Percentiles rank a stretch among this genome's conserved stretches.
These are phyloP conservation scores for Coemansia sp. DNA, from an alignment of 192 early-diverging fungal species.

Conservation along the genomic window DNA sequence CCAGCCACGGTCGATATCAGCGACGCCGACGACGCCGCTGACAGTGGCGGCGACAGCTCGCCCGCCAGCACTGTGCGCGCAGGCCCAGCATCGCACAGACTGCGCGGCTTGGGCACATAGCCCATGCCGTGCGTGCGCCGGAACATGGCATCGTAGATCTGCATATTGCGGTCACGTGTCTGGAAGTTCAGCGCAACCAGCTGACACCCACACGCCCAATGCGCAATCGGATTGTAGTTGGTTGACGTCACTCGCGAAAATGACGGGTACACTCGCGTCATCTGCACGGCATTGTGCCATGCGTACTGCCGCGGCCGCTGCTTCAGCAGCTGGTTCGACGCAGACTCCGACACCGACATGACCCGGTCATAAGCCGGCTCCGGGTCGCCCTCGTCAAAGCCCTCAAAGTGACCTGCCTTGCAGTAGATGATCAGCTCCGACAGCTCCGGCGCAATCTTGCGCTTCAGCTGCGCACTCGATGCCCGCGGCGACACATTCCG, in stretches of 20 bases:
- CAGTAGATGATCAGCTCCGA: slow-evolving; percentile 65
- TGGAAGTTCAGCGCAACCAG: slow-evolving; percentile 92
- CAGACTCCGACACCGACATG: slow-evolving; percentile 73
- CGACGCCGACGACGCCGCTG: slow-evolving; percentile 9
- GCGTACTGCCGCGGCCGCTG: slow-evolving; percentile 57
- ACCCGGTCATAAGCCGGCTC: slow-evolving; percentile 62
- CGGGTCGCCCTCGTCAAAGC: slow-evolving; percentile 49
- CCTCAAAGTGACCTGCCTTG: slow-evolving; percentile 62
- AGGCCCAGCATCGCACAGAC: slow-evolving; percentile 23
- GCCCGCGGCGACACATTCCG: slow-evolving; percentile 32
- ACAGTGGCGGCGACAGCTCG: neutral
- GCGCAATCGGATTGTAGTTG: slow-evolving; percentile 81
- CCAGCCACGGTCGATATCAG: neutral
- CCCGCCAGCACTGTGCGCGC: neutral
- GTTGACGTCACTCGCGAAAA: slow-evolving; percentile 74
- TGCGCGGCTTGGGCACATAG: slow-evolving; percentile 76
- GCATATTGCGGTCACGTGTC: slow-evolving; percentile 75
- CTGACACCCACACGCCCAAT: slow-evolving; percentile 81
- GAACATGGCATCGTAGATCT: slow-evolving; percentile 87
- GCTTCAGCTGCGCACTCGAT: slow-evolving; percentile 33
- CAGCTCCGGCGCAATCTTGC: slow-evolving; percentile 59
- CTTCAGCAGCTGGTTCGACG: slow-evolving; percentile 57
- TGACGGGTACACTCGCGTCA: slow-evolving; percentile 81
- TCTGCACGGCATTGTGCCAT: slow-evolving; percentile 58
- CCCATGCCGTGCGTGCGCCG: slow-evolving; percentile 67